phyloP scores from a whole-genome alignment of 2,329 filamentous ascomycete species.

The Fusarium sp. region DNA sequence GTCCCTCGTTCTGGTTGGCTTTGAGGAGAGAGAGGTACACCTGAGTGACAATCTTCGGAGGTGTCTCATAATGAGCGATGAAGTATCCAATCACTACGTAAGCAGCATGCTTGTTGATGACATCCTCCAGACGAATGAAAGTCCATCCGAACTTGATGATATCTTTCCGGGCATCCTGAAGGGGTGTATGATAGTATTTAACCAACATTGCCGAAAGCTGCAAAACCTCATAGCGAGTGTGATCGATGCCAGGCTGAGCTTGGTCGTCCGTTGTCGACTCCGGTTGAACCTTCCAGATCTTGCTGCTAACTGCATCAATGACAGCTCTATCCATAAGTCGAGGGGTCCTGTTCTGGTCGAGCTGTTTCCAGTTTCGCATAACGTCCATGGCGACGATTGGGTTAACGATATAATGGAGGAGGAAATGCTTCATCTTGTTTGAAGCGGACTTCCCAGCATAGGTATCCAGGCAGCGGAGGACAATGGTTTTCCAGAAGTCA shows the following conservation, averaged over 20 bases:
- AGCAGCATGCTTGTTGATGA: conserved; percentile 98
- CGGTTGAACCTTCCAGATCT: conserved; percentile 91
- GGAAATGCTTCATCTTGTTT: conserved; percentile 91
- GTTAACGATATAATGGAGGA: conserved; percentile 91
- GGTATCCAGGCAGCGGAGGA: conserved; percentile 86
- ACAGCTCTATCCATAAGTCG: conserved; percentile 85
- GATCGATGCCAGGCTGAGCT: conserved; percentile 86
- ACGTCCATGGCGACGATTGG: conserved; percentile 97
- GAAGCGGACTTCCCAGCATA: conserved; percentile 81
- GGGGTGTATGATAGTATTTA: conserved; percentile 88
- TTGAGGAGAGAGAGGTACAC: conserved; percentile 92
- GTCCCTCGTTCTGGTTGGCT: conserved; percentile 94
- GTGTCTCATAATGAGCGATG: conserved; percentile 95
- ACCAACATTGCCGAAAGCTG: conserved; percentile 94
- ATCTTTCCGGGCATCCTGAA: conserved; percentile 93
- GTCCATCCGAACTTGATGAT: conserved; percentile 99
- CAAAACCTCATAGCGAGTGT: conserved; percentile 93
- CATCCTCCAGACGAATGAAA: conserved; percentile 96
- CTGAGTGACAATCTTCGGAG: conserved; percentile 92
- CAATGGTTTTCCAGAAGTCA: conserved; percentile 82
- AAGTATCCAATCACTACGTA: conserved; percentile 98
- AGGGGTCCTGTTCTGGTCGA: conserved; percentile 64
- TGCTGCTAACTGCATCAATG: conserved; percentile 88
- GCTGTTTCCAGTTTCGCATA: conserved; percentile 78
- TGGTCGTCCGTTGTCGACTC: conserved; percentile 85